Evolutionary conservation across 1,284 basidiomycete species (phyloP), one percentile per base, ranked within the genome.

Genomic region (Leccinum angustisporum): DNA sequence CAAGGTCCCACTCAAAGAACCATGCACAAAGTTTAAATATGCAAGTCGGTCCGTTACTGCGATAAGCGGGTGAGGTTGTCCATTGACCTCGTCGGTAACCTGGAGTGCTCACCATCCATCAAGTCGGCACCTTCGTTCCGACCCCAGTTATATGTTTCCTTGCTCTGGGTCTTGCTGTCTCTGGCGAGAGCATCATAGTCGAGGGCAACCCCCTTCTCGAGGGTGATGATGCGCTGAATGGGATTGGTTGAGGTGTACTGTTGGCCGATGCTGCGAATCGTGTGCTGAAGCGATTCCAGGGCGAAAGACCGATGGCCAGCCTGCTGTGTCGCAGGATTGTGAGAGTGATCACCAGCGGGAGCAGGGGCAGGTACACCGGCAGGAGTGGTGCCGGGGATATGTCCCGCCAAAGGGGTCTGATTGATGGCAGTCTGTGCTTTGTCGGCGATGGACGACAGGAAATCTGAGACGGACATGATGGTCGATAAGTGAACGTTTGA

Each of bases 101-200:
- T 34, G 48, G 43, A 55, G 60, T 38, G 30, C 80, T 58, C 62
- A 87, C 90, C 90, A 78, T 92, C 90, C 68, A 85, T 91, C 70
- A 93, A 65, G 77, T 93, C 91, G 33, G 82, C 79, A 3, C 76
- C 74, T 67, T 92, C 87, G 1, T 71, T 68, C 72, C 92, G 90
- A 9, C 91, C 91, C 91, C 91, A 93, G 34, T 82, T 83, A 67
- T 90, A 93, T 38, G 92, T 76, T 65, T 92, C 91, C 74, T 92
- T 93, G 80, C 88, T 90, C 70, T 88, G 84, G 0, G 83, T 77
- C 70, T 91, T 88, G 7, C 80, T 70, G 69, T 91, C 86, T 65
- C 86, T 82, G 5, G 85, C 78, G 40, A 88, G 74, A 61, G 78
- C 81, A 66, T 92, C 87, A 68, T 84, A 82, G 72, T 90, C 89